Conservation (phyloP, 2,329 filamentous ascomycete species). For the Aspergillus ibericus region DNA sequence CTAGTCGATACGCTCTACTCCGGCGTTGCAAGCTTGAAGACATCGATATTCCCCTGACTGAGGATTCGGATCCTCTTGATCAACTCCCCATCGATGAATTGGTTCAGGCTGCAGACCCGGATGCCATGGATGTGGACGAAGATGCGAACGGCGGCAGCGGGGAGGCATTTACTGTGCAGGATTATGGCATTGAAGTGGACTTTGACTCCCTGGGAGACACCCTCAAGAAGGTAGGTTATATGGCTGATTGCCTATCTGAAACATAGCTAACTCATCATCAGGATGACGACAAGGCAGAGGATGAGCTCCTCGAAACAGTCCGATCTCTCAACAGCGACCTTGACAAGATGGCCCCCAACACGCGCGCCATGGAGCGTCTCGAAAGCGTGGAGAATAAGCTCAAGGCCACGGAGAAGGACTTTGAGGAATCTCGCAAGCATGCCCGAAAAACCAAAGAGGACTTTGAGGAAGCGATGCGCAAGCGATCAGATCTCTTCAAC, state of each 20-base stretch:
- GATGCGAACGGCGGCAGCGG: constrained; percentile 50
- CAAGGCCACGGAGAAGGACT: constrained; percentile 82
- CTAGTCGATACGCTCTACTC: constrained; percentile 78
- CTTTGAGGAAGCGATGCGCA: constrained; percentile 78
- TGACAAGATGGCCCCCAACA: constrained; percentile 94
- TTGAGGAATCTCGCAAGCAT: constrained; percentile 75
- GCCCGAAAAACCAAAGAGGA: constrained; percentile 75
- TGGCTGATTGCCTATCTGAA: too few relatives aligned
- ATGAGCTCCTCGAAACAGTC: constrained; percentile 75
- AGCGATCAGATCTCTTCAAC: constrained; percentile 88
- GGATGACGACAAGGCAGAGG: constrained; percentile 71
- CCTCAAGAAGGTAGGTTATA: constrained; percentile 66
- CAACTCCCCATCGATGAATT: constrained; percentile 85
- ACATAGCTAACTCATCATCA: constrained; percentile 35
- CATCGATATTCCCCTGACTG: constrained; percentile 75
- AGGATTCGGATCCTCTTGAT: constrained; percentile 71
- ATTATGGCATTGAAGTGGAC: constrained; percentile 88
- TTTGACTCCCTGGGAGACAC: constrained; percentile 81
- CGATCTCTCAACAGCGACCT: constrained; percentile 72
- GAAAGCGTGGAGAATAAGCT: constrained; percentile 82
- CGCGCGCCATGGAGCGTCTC: constrained; percentile 89
- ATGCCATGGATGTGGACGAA: constrained; percentile 91
- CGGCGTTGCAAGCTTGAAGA: constrained; percentile 92
- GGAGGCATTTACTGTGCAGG: constrained; percentile 69
- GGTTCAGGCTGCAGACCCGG: constrained; percentile 68